phyloP scores from a whole-genome alignment of 192 early-diverging fungal genomes.

The Pilobolus umbonatus region DNA sequence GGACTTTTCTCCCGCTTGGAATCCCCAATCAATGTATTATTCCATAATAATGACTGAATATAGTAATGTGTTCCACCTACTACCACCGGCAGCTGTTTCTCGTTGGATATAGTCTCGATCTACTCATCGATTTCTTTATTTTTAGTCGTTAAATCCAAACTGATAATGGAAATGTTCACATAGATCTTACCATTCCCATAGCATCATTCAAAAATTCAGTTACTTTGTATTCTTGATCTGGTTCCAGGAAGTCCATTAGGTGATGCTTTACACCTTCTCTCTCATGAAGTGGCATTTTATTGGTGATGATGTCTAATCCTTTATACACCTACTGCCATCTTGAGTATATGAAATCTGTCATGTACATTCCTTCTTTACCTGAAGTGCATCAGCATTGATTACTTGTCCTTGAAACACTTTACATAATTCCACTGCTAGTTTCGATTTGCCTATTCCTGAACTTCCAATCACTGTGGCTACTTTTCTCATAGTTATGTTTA shows the following conservation, averaged over 20 bases:
- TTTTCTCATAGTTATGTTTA: constrained; percentile 21
- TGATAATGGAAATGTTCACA: not conserved
- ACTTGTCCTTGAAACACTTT: constrained; percentile 78
- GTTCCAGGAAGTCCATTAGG: constrained; percentile 72
- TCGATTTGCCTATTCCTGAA: constrained; percentile 97
- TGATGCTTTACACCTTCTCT: constrained; percentile 72
- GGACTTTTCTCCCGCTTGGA: constrained; percentile 18
- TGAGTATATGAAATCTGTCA: not conserved
- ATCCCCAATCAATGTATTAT: constrained; percentile 54
- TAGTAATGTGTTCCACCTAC: constrained; percentile 98
- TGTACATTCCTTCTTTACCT: constrained; percentile 45
- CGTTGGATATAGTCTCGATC: constrained; percentile 75
- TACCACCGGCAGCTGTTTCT: constrained; percentile 73
- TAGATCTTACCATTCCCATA: constrained; percentile 45
- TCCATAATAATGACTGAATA: constrained; percentile 85
- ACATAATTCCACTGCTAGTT: constrained; percentile 84
- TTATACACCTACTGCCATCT: constrained; percentile 64
- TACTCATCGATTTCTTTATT: constrained; percentile 12
- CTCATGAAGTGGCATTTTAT: constrained; percentile 82
- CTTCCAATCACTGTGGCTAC: constrained; percentile 75
- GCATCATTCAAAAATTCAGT: constrained; percentile 82
- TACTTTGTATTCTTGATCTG: constrained; percentile 79
- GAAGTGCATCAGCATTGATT: constrained; percentile 94
- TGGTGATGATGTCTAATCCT: constrained; percentile 90
- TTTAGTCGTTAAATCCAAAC: not conserved